These are phyloP conservation scores for Tetrahymena thermophila DNA, from an alignment of 73 alveolate species.

Conservation along the genomic window DNA sequence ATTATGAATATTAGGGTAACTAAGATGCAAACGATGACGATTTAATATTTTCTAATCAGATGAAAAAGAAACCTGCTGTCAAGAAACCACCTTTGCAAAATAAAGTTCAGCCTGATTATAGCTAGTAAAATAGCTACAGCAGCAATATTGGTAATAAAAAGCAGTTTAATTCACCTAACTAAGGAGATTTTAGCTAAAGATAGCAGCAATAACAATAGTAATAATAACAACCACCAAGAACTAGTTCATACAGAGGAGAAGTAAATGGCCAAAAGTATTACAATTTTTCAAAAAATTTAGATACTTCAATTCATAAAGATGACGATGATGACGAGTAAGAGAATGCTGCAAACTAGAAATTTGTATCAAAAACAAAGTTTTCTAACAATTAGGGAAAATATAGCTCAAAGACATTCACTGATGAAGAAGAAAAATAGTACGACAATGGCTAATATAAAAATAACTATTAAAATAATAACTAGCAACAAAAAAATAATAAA, in stretches of 20 bases:
- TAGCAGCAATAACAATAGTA: not conserved
- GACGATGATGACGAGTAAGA: not conserved
- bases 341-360: not conserved
- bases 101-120: not conserved
- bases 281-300: not conserved
- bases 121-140: not conserved
- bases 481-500: not conserved
- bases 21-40: not conserved
- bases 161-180: not conserved
- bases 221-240: not conserved
- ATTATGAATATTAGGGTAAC: not conserved
- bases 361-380: not conserved
- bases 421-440: not conserved
- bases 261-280: not conserved
- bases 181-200: not conserved
- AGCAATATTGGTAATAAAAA: not conserved
- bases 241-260: not conserved
- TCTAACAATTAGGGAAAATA: not conserved
- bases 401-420: not conserved
- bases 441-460: not conserved
- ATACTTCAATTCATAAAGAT: not conserved
- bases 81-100: not conserved
- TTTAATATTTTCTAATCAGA: not conserved
- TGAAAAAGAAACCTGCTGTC: not conserved
- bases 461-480: not conserved